A percentile compares a stretch with the other conserved stretches of the same genome.
phyloP scores from a whole-genome alignment of 805 yeast species.

The Suhomyces faveliae region DNA sequence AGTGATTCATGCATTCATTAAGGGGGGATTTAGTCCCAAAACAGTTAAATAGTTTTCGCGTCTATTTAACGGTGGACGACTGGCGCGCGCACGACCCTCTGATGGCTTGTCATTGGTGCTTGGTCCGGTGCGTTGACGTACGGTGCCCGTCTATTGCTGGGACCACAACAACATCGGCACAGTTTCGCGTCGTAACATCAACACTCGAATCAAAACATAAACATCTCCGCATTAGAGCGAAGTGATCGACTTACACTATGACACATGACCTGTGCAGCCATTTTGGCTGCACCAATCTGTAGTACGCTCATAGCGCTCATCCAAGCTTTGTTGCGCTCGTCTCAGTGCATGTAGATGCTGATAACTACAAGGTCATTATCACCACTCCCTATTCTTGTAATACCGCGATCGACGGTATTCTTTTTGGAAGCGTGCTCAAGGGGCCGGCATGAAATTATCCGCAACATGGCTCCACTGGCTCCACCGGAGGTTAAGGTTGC shows the following conservation, averaged over 20 bases:
- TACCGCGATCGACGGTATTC: too few relatives aligned
- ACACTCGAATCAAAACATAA: not conserved
- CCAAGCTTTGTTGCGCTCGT: not conserved
- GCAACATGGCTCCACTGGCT: too few relatives aligned
- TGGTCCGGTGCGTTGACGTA: too few relatives aligned
- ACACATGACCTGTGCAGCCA: not conserved
- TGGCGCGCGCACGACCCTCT: not conserved
- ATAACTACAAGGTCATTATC: not conserved
- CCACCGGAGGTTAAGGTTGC: too few relatives aligned
- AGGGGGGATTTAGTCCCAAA: not conserved
- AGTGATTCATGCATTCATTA: conserved; percentile 1
- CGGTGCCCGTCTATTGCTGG: not conserved
- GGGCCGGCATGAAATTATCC: too few relatives aligned
- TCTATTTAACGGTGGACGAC: too few relatives aligned
- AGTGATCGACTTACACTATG: too few relatives aligned
- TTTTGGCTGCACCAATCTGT: too few relatives aligned
- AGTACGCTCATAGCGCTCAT: not conserved
- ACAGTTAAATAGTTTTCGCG: conserved; percentile 3
- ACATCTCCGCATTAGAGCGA: not conserved
- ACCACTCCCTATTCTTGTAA: too few relatives aligned
- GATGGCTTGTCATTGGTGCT: not conserved
- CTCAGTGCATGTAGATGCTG: conserved; percentile 1
- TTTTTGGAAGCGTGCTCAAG: too few relatives aligned
- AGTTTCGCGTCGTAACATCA: not conserved
- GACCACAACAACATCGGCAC: not conserved